Evolutionary conservation across 129 eudicot species (phyloP), one percentile per base, ranked within the genome.

Genomic region (Arctium minus): DNA sequence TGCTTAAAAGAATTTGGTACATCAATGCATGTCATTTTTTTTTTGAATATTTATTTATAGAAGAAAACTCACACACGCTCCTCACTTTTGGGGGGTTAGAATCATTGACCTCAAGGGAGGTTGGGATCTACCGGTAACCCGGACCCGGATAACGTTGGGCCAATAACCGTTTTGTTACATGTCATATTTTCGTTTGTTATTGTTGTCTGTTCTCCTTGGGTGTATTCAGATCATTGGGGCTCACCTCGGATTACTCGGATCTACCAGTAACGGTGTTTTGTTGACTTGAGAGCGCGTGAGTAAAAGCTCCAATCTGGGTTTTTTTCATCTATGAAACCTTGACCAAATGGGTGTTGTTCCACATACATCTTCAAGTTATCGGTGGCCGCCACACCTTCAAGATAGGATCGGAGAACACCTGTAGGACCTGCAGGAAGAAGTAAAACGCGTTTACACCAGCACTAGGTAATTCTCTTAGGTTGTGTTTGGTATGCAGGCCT

Each of bases 271-370:
- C 27, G 27, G 27, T 22, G 27, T 22, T 22, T 22, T 22, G 27
- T 22, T 22, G 62, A 50, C 29, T 75, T 35, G 22, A 95, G 79
- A 79, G 86, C 90, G 11, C 40, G 86, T 5, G 79, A 70, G 75
- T 95, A 95, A 79, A 86, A 91, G 31, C 1, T 72, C 97, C 99
- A 95, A 29, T 40, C 68, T 29, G 81, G 68, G 85, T 35, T 83
- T 12, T 75, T 88, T 84, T 93, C 90, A 35, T 89, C 87, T 11
- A 95, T 93, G 64, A 85, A 79, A 46, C 83, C 22, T 84, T 91
- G 97, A 74, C 97, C 99, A 80, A 92, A 87, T 1, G 97, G 97
- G 75, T 95, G 83, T 75, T 83, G 81, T 84, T 88, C 88, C 67
- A 93, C 94, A 67, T 87, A 90, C 35, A 85, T 80, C 81, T 81